Evolutionary conservation across 495 filamentous ascomycete species (phyloP).

Genomic region (Xylaria curta): DNA sequence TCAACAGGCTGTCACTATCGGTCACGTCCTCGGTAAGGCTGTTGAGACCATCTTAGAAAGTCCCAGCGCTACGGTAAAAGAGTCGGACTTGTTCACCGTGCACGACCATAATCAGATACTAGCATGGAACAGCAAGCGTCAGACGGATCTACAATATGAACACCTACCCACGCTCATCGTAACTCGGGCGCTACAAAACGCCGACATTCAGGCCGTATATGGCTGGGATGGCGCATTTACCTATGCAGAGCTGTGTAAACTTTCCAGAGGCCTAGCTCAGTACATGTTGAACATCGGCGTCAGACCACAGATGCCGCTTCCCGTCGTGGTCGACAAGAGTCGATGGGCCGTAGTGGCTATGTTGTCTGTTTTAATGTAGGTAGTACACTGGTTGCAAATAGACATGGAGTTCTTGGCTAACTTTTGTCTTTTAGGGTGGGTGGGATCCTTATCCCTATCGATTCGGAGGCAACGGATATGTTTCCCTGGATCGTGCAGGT

Average conservation of each 20-base stretch:
- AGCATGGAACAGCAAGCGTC: constrained; percentile 47
- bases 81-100: constrained; percentile 52
- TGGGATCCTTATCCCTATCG: constrained; percentile 51
- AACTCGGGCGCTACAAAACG: constrained; percentile 42
- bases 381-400: not conserved
- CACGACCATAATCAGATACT: constrained; percentile 52
- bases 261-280: constrained; percentile 47
- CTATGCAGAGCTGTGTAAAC: constrained; percentile 49
- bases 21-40: constrained; percentile 51
- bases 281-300: constrained; percentile 50
- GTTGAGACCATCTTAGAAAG: constrained; percentile 48
- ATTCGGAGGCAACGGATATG: constrained; percentile 46
- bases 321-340: constrained; percentile 54
- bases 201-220: constrained; percentile 50
- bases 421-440: constrained; percentile 41
- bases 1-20: constrained; percentile 48
- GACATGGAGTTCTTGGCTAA: not conserved
- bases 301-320: constrained; percentile 50
- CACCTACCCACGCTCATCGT: constrained; percentile 47
- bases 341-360: constrained; percentile 54
- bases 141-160: constrained; percentile 36
- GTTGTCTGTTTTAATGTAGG: constrained; percentile 54
- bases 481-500: constrained; percentile 51
- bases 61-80: constrained; percentile 42
- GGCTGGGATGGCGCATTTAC: constrained; percentile 54